Evolutionary conservation across 2,329 filamentous ascomycete genomes (phyloP).

Genomic region (Xylogone sp.): DNA sequence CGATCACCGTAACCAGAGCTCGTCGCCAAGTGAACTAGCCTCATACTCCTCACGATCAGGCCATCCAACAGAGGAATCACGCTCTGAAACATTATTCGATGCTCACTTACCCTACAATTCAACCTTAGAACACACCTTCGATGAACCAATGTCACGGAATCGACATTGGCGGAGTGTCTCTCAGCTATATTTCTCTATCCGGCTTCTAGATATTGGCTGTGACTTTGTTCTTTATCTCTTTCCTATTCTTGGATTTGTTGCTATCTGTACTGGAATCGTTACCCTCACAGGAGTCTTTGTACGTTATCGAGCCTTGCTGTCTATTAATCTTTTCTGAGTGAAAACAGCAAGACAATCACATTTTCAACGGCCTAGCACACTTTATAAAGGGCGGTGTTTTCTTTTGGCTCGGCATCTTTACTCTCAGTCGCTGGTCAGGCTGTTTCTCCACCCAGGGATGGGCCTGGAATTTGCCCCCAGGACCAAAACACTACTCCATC

Average conservation of each 20-base stretch:
- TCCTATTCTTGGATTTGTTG: slow-evolving; percentile 7
- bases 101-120: slow-evolving; percentile 4
- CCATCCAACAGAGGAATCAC: neutral
- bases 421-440: slow-evolving; percentile 84
- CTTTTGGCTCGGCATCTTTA: slow-evolving; percentile 87
- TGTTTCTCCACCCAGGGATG: slow-evolving; percentile 88
- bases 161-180: slow-evolving; percentile 2
- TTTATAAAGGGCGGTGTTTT: slow-evolving; percentile 95
- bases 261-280: slow-evolving; percentile 8
- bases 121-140: slow-evolving; percentile 2
- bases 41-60: slow-evolving; percentile 1
- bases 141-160: slow-evolving; percentile 4
- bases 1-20: slow-evolving; percentile 3
- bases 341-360: slow-evolving; percentile 7
- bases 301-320: neutral
- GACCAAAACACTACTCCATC: neutral
- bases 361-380: slow-evolving; percentile 79
- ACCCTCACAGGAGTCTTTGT: slow-evolving; percentile 7
- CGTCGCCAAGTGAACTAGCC: slow-evolving; percentile 3
- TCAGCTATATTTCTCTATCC: slow-evolving; percentile 1
- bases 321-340: slow-evolving; percentile 7
- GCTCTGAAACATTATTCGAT: slow-evolving; percentile 4
- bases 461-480: slow-evolving; percentile 29
- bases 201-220: slow-evolving; percentile 3
- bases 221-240: slow-evolving; percentile 3